Base-by-base conservation (phyloP, 495 filamentous ascomycete genomes). In the Xylaria telfairii region DNA sequence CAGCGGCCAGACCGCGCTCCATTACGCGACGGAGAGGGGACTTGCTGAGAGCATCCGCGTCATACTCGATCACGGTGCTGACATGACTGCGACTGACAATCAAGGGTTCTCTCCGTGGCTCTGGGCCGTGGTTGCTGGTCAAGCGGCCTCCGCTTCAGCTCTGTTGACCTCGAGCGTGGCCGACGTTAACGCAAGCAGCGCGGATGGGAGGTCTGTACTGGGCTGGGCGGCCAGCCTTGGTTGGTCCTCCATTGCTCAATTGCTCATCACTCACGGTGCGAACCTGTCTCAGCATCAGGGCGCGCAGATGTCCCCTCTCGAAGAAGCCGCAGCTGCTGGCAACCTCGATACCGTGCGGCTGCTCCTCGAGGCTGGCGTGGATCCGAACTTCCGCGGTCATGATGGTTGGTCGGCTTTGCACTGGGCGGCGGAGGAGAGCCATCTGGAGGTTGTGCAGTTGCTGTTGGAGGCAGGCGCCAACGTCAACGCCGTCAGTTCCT, bases 391-490 rank as follows among this genome's bases (percentile, higher is more conserved):
- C 73, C 71, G 51, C 64, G 77, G 72, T 77, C 73, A 60, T n/a
- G 68, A 72, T 51, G 75, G 77, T 42, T 77, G 77, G 77, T 77
- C 77, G 41, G 77, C 77, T 3, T 74, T 79, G 12, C 66, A 68
- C n/a, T 79, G 69, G 70, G 77, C 77, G 57, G 76, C 76, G 32
- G 77, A 78, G 67, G 72, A 79, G 70, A 73, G 77, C 75, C 71
- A 79, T 77, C 72, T 77, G 68, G 74, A 78, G 34, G 65, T 78
- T 74, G 75, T 79, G 70, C 74, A 44, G 66, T 70, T 73, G 53
- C 71, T 79, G 56, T 54, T 78, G 70, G 56, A 75, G 4, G 41
- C 24, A 44, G 76, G 73, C 54, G 76, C 75, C 67, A 68, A 80
- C 62, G 1, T 66, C 56, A 71, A 80, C 71, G 76, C 75, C 47